These are phyloP conservation scores for Geranium brycei DNA, from an alignment of 345 rosid genomes.

Conservation along the genomic window DNA sequence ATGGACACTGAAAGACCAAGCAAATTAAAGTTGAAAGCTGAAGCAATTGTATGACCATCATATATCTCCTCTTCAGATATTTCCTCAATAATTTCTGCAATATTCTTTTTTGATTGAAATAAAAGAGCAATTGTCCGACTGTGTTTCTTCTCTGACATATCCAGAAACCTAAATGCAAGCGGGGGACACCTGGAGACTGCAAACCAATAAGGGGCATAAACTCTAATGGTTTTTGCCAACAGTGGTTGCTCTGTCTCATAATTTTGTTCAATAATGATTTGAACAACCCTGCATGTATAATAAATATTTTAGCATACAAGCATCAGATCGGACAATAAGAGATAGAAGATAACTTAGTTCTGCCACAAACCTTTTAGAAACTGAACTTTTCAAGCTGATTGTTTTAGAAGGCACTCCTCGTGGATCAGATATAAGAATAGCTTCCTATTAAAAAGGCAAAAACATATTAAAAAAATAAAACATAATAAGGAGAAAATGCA, in stretches of 20 bases:
- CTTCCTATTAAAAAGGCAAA: constrained; percentile 43
- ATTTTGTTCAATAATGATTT: constrained; percentile 74
- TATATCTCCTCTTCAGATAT: constrained; percentile 69
- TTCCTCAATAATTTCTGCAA: constrained; percentile 35
- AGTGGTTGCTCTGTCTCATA: constrained; percentile 45
- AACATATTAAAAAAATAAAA: too few species aligned
- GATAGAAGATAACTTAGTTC: constrained; percentile 6
- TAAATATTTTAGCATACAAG: neutral
- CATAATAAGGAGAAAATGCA: neutral
- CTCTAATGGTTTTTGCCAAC: constrained; percentile 51
- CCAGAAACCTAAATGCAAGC: constrained; percentile 48
- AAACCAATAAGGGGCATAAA: constrained; percentile 91
- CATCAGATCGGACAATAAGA: constrained; percentile 4
- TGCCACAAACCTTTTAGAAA: constrained; percentile 65
- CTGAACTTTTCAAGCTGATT: constrained; percentile 64
- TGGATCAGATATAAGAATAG: constrained; percentile 81
- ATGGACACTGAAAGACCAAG: constrained; percentile 62
- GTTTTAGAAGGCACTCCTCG: constrained; percentile 61
- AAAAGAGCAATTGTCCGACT: constrained; percentile 37
- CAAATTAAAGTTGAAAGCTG: constrained; percentile 71
- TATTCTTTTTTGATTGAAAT: constrained; percentile 36
- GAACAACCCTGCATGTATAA: constrained; percentile 53
- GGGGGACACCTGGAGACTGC: constrained; percentile 77
- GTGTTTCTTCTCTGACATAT: constrained; percentile 39
- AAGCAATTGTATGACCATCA: constrained; percentile 85